phyloP scores from a whole-genome alignment of 768 basidiomycete genomes.

The Symmetrospora coprosmae region DNA sequence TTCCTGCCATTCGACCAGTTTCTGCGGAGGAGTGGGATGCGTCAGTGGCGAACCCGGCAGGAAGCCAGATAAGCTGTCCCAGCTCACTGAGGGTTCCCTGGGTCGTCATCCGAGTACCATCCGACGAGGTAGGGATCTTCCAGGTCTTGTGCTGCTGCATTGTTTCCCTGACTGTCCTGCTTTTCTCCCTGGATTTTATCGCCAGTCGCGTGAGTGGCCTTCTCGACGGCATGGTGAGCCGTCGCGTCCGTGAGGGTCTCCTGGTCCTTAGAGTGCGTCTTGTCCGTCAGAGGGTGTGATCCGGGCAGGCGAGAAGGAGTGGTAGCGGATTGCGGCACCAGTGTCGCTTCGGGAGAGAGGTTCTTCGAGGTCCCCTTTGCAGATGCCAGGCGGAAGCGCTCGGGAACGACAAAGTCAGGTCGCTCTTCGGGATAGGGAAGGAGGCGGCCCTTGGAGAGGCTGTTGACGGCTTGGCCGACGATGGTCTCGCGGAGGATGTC shows the following conservation, averaged over 20 bases:
- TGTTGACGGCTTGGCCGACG: constrained; percentile 27
- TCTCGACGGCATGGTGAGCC: constrained; percentile 2
- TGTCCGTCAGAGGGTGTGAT: background rate
- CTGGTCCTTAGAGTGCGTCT: background rate
- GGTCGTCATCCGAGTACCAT: constrained; percentile 27
- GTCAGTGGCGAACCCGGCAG: too few species aligned
- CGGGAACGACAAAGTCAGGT: constrained; percentile 23
- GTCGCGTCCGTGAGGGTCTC: constrained; percentile 6
- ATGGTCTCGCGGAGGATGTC: constrained; percentile 27
- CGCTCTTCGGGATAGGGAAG: constrained; percentile 31
- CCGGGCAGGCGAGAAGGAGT: background rate
- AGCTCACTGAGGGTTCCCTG: constrained; percentile 26
- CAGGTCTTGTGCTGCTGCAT: constrained; percentile 6
- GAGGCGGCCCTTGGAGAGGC: constrained; percentile 16
- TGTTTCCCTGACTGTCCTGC: background rate
- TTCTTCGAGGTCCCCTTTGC: too few species aligned
- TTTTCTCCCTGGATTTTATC: background rate
- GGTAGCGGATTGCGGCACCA: too few species aligned
- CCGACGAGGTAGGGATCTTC: constrained; percentile 23
- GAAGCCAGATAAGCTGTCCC: background rate
- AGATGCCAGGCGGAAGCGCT: constrained; percentile 13
- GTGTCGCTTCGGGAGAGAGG: too few species aligned
- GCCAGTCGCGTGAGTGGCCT: background rate
- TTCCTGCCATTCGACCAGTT: constrained; percentile 26
- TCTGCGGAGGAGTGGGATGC: constrained; percentile 10